Evolutionary conservation across 2,329 filamentous ascomycete genomes (phyloP).

Genomic region (Aureobasidium leucospermi): DNA sequence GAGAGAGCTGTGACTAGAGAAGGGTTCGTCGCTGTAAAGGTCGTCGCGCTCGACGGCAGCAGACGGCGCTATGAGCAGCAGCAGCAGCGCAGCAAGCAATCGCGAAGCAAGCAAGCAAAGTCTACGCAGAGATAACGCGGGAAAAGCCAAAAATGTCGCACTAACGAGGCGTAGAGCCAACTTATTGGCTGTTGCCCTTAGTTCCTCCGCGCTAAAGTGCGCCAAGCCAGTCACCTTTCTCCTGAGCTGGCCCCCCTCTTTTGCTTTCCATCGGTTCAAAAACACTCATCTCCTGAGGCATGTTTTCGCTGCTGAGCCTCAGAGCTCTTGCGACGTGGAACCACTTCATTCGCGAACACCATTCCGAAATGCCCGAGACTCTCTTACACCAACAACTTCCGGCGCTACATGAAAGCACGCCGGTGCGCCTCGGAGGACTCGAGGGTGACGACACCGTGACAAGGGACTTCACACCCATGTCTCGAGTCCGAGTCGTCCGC

Average conservation of each 20-base stretch:
- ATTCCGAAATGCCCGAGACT: neutral
- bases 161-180: neutral
- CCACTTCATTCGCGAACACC: neutral
- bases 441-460: slow-evolving; percentile 9
- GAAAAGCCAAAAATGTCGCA: slow-evolving; percentile 7
- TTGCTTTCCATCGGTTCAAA: neutral
- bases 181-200: slow-evolving; percentile 7
- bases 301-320: slow-evolving; percentile 8
- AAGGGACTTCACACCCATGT: neutral
- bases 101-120: slow-evolving; percentile 2
- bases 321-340: neutral
- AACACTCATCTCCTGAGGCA: slow-evolving; percentile 3
- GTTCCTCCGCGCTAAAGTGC: neutral
- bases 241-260: neutral
- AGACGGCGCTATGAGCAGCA: slow-evolving; percentile 5
- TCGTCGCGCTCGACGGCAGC: neutral
- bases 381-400: neutral
- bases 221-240: slow-evolving; percentile 9
- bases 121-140: slow-evolving; percentile 13
- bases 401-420: neutral
- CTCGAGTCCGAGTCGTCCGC: slow-evolving; percentile 12
- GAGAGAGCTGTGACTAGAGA: neutral
- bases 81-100: neutral
- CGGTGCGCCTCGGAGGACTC: neutral
- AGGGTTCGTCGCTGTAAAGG: neutral